phyloP scores from a whole-genome alignment of 345 rosid species.

The Alliaria petiolata region DNA sequence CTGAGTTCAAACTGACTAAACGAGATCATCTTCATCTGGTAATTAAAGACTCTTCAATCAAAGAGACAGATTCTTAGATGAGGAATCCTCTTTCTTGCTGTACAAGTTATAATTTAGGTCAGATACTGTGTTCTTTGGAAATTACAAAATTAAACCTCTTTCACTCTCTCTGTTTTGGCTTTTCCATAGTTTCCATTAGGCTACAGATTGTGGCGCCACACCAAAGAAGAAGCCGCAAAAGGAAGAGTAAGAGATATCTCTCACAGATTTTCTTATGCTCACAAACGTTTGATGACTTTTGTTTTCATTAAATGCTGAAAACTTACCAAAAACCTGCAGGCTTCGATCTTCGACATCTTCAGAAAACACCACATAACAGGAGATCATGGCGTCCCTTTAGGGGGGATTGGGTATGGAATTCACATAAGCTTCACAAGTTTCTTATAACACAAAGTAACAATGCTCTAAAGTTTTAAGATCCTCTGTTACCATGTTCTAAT shows the following conservation, averaged over 20 bases:
- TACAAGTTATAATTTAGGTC: constrained; percentile 7
- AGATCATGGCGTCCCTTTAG: constrained; percentile 70
- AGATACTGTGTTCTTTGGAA: constrained; percentile 2
- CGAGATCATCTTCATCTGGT: constrained; percentile 58
- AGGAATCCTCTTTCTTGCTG: constrained; percentile 4
- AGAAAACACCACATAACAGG: constrained; percentile 47
- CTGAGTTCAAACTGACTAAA: constrained; percentile 34
- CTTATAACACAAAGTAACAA: neutral
- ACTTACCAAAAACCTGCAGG: constrained; percentile 27
- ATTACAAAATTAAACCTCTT: neutral
- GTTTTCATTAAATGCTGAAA: neutral
- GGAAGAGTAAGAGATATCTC: constrained; percentile 52
- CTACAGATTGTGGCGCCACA: constrained; percentile 47
- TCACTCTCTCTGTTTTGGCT: constrained; percentile 5
- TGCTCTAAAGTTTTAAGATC: neutral
- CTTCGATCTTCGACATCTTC: constrained; percentile 46
- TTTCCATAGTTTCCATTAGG: constrained; percentile 58
- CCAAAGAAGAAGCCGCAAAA: constrained; percentile 51
- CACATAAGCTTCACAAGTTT: neutral
- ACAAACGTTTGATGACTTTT: constrained; percentile 3
- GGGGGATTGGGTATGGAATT: constrained; percentile 66
- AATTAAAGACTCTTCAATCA: neutral
- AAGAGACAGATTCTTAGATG: neutral
- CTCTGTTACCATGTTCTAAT: neutral
- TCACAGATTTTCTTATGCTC: neutral